Base-by-base conservation (phyloP, 495 filamentous ascomycete species). In the Neurospora sp. region DNA sequence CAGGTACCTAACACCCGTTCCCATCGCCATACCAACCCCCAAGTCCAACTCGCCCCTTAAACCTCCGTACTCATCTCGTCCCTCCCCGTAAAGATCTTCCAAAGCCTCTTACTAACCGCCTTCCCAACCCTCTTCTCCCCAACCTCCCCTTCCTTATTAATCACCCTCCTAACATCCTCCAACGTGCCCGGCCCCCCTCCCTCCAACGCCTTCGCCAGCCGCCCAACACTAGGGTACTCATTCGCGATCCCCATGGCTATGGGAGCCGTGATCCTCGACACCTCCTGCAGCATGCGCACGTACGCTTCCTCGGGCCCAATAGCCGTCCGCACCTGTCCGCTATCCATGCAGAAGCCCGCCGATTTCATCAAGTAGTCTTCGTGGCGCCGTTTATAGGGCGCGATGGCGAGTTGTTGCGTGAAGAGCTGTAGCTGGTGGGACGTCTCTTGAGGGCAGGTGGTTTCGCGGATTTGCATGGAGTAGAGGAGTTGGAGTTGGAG, bases 311-410 rank as follows among this genome's bases (percentile, higher is more conserved):
- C 76, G 20, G 87, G 83, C 69, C 89, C 88, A 22, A 90, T 87
- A 59, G 92, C 93, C 0, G 90, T 86, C 69, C 90, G 91, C 41
- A 96, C 92, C 78, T 96, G 93, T 0, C 93, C 93, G 0, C 83
- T 81, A 46, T 94, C 93, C 89, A 95, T 94, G 81, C 93, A 95
- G 82, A 96, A 96, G 3, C 88, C 86, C 8, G 90, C 89, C 9
- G 82, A 77, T 40, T 82, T 75, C 71, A 82, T 78, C 71, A 80
- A 78, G 66, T 80, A 77, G 40, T 81, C 80, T 61, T 83, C 82
- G 35, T 79, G 82, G 48, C 75, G 76, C 14, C 81, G 85, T 76
- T 86, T 87, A 77, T 95, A 95, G 0, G 92, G 92, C 39, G 92
- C 89, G 0, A 90, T 92, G 44, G 90, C 90, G 74, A 97, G 89